Evolutionary conservation across 2,329 filamentous ascomycete species (phyloP).

Genomic region (Diaporthe longicolla): DNA sequence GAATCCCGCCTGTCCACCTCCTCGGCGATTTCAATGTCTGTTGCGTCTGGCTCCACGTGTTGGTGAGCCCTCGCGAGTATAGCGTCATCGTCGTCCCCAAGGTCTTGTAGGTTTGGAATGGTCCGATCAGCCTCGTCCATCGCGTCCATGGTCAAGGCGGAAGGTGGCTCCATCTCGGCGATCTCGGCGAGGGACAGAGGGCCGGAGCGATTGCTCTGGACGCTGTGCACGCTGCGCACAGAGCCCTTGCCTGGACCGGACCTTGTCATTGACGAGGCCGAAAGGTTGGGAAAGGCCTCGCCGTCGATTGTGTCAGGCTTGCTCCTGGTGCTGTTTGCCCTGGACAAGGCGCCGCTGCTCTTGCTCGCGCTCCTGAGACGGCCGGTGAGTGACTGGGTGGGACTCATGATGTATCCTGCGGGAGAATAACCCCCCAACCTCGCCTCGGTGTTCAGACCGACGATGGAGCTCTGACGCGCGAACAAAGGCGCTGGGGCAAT

Average conservation of each 20-base stretch:
- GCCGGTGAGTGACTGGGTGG: constrained; percentile 72
- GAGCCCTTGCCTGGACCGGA: constrained; percentile 70
- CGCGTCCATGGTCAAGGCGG: constrained; percentile 64
- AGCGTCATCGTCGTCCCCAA: constrained; percentile 56
- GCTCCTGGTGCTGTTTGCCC: constrained; percentile 46
- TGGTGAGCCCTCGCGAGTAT: constrained; percentile 55
- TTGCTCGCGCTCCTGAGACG: constrained; percentile 70
- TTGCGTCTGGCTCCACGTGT: constrained; percentile 51
- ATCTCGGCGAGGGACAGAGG: constrained; percentile 70
- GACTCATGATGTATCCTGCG: constrained; percentile 76
- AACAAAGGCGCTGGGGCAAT: constrained; percentile 46
- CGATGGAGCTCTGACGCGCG: constrained; percentile 69
- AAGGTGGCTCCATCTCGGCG: constrained; percentile 67
- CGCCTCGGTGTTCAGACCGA: constrained; percentile 77
- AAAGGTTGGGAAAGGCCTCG: constrained; percentile 46
- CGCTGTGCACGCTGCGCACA: constrained; percentile 50
- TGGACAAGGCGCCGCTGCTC: constrained; percentile 52
- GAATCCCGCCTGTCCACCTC: constrained; percentile 37
- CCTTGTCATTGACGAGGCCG: constrained; percentile 57
- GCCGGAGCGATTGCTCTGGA: constrained; percentile 55
- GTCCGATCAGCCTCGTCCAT: constrained; percentile 68
- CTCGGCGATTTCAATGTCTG: constrained; percentile 42
- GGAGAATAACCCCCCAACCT: constrained; percentile 80
- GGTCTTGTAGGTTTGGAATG: constrained; percentile 49
- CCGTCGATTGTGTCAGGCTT: constrained; percentile 58